Evolutionary conservation across 78 protist genomes (phyloP).

Genomic region (Diacronema lutheri): DNA sequence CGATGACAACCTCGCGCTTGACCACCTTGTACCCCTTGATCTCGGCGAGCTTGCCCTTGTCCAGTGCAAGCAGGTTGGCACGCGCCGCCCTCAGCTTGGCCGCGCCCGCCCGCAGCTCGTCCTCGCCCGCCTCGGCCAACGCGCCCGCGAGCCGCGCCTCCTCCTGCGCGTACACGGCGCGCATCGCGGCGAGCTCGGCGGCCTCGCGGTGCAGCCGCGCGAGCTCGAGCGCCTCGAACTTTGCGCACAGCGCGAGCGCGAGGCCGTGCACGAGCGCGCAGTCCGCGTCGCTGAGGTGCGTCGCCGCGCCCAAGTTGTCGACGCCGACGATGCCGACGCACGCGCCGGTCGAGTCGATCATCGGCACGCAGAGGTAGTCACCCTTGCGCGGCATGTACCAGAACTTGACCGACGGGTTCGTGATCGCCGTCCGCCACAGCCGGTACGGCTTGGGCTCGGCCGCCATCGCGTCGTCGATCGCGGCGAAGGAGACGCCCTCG

Average conservation of each 20-base stretch:
- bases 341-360: not conserved
- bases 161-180: not conserved
- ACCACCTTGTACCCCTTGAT: not conserved
- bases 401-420: not conserved
- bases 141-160: not conserved
- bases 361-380: not conserved
- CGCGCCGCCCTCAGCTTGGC: not conserved
- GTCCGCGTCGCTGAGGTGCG: not conserved
- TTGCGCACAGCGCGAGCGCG: no score
- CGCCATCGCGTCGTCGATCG: not conserved
- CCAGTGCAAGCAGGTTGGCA: no score
- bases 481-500: not conserved
- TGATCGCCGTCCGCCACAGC: not conserved
- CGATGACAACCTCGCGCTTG: not conserved
- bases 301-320: not conserved
- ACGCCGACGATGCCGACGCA: not conserved
- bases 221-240: no score
- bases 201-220: no score
- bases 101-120: not conserved
- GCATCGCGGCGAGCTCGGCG: not conserved
- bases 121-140: not conserved
- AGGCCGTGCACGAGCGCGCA: no score
- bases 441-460: no score
- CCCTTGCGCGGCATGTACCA: not conserved
- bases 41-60: not conserved